Conservation (phyloP, 1,284 basidiomycete species). For the Tilletia caries region DNA sequence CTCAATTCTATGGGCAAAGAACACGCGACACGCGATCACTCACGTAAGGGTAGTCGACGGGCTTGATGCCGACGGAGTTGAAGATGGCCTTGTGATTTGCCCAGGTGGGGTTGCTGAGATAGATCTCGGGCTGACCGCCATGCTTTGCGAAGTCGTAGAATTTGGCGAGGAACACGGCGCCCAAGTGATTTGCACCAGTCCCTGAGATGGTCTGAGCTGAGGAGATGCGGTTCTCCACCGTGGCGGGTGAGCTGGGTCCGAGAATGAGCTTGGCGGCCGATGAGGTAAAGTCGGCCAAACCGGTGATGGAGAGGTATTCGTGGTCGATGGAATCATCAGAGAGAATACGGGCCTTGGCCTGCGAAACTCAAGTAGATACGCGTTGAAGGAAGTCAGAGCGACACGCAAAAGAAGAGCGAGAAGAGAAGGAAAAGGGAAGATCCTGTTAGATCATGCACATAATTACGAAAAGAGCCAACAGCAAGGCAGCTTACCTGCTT, state of each 20-base stretch:
- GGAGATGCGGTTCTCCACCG: constrained; percentile 62
- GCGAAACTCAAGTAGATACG: background rate
- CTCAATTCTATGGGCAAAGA: background rate
- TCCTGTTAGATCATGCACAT: background rate
- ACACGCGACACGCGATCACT: background rate
- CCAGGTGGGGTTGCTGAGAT: constrained; percentile 89
- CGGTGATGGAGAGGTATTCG: constrained; percentile 89
- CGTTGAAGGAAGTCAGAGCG: too few relatives aligned
- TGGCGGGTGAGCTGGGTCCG: constrained; percentile 68
- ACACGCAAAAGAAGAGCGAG: background rate
- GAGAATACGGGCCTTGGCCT: constrained; percentile 73
- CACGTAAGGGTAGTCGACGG: constrained; percentile 67
- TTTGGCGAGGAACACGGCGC: constrained; percentile 77
- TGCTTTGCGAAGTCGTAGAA: constrained; percentile 65
- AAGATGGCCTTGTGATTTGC: constrained; percentile 87
- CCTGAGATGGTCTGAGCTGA: constrained; percentile 74
- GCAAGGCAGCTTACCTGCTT: background rate
- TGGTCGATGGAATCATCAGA: constrained; percentile 76
- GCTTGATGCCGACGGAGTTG: constrained; percentile 73
- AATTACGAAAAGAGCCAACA: too few relatives aligned
- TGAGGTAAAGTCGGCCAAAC: constrained; percentile 73
- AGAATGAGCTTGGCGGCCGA: constrained; percentile 79
- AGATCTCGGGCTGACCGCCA: constrained; percentile 62
- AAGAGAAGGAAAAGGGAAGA: background rate
- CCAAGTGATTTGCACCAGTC: constrained; percentile 91